A percentile compares a stretch with the other conserved stretches of the same genome.
phyloP scores from a whole-genome alignment of 2,329 filamentous ascomycete genomes.

The Cladobotryum mycophilum region DNA sequence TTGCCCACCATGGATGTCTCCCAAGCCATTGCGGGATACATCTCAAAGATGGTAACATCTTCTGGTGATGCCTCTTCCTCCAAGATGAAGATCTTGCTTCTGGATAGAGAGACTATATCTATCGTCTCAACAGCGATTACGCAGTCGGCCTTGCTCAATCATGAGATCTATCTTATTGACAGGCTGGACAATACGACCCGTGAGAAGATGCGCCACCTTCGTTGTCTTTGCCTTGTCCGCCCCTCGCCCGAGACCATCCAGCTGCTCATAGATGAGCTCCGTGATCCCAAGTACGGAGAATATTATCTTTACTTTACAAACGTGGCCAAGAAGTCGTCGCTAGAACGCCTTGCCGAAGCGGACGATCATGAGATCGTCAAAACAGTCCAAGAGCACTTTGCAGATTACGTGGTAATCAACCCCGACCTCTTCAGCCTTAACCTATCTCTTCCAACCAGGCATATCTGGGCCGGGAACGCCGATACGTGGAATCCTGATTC shows the following conservation, averaged over 20 bases:
- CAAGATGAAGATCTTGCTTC: conserved; percentile 96
- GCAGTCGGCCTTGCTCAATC: conserved; percentile 87
- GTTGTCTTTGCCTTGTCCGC: conserved; percentile 87
- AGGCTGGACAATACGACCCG: conserved; percentile 82
- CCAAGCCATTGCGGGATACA: conserved; percentile 86
- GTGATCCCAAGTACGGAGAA: conserved; percentile 95
- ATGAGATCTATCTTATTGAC: conserved; percentile 97
- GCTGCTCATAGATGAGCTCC: conserved; percentile 86
- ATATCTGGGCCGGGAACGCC: conserved; percentile 73
- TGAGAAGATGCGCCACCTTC: conserved; percentile 96
- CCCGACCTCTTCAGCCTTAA: conserved; percentile 84
- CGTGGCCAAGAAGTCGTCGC: conserved; percentile 89
- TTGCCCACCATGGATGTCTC: conserved; percentile 76
- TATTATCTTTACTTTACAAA: conserved; percentile 98
- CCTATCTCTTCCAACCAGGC: conserved; percentile 63
- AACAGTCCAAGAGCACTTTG: conserved; percentile 89
- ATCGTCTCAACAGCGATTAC: conserved; percentile 94
- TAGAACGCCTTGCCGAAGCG: conserved; percentile 90
- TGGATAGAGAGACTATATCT: conserved; percentile 89
- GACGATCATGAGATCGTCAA: conserved; percentile 98
- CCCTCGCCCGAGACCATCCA: conserved; percentile 92
- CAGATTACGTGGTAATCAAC: conserved; percentile 92
- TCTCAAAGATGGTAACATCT: conserved; percentile 85
- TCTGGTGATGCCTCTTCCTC: conserved; percentile 66
- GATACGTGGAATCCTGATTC: conserved; percentile 90